Conservation (phyloP, 768 basidiomycete genomes). For the Pleurotus tuoliensis region DNA sequence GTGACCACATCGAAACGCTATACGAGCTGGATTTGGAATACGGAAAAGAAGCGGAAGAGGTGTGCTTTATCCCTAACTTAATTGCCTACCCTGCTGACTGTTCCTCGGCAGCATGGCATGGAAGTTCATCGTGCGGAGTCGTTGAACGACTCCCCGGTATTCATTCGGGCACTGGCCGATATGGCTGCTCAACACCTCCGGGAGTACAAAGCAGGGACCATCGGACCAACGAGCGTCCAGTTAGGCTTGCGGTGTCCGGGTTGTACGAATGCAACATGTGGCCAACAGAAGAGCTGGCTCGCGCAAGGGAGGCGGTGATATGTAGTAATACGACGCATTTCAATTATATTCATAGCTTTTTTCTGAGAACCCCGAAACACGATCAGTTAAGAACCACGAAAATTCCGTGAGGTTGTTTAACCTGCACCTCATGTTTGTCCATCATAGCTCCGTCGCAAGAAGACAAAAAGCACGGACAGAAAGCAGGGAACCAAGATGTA, state of each 20-base stretch:
- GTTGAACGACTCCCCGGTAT: conserved; percentile 93
- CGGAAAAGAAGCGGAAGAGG: conserved; percentile 84
- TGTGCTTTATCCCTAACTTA: conserved; percentile 29
- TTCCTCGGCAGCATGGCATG: conserved; percentile 70
- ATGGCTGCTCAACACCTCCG: conserved; percentile 78
- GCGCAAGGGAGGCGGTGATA: conserved; percentile 61
- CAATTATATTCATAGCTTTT: conserved; percentile 1
- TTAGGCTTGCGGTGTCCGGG: conserved; percentile 88
- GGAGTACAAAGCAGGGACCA: conserved; percentile 50
- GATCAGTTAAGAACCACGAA: background rate
- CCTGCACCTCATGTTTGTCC: too few species aligned
- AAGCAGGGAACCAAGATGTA: conserved; percentile 4
- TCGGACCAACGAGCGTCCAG: conserved; percentile 70
- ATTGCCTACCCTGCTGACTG: conserved; percentile 1
- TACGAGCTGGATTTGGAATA: conserved; percentile 97
- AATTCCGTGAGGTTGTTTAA: too few species aligned
- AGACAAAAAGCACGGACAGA: too few species aligned
- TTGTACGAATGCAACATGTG: conserved; percentile 87
- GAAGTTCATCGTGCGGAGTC: conserved; percentile 87
- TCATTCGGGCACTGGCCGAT: conserved; percentile 92
- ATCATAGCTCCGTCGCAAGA: too few species aligned
- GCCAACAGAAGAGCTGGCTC: conserved; percentile 87
- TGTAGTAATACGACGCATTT: background rate
- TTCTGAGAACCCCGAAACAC: conserved; percentile 4
- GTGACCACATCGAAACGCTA: conserved; percentile 98